These are phyloP conservation scores for Penicillium steckii DNA, from an alignment of 495 filamentous ascomycete species.

Conservation along the genomic window DNA sequence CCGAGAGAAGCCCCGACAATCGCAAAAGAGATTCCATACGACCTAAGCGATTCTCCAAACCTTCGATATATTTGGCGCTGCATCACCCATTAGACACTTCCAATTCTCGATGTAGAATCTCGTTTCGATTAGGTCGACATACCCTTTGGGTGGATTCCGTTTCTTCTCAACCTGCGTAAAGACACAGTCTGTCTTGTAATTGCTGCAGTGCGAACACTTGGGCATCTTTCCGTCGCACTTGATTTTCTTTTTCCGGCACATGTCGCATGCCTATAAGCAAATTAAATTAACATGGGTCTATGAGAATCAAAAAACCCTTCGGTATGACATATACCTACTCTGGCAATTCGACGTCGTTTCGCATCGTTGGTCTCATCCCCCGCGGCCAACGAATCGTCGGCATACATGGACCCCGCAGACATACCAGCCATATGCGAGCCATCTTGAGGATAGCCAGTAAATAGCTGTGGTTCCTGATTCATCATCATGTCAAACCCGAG, in stretches of 20 bases:
- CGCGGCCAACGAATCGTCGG: conserved; percentile 49
- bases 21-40: conserved; percentile 90
- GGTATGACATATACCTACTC: conserved; percentile 50
- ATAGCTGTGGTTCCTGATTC: conserved; percentile 70
- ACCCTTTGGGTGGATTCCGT: conserved; percentile 96
- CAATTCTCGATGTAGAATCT: neutral
- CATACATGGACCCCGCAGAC: conserved; percentile 61
- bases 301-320: neutral
- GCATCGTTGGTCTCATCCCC: conserved; percentile 70
- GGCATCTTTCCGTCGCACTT: conserved; percentile 98
- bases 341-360: conserved; percentile 90
- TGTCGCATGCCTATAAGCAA: conserved; percentile 79
- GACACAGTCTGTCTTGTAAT: conserved; percentile 97
- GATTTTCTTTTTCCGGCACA: conserved; percentile 99
- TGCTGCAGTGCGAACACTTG: conserved; percentile 91
- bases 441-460: conserved; percentile 61
- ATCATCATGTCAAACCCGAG: conserved; percentile 45
- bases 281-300: neutral
- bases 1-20: conserved; percentile 82
- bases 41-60: conserved; percentile 88
- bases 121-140: conserved; percentile 21
- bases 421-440: conserved; percentile 57
- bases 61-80: conserved; percentile 97
- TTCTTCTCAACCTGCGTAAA: conserved; percentile 99
- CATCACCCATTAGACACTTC: conserved; percentile 11